phyloP scores from a whole-genome alignment of 192 early-diverging fungal species.

The Rhizophagus clarus region DNA sequence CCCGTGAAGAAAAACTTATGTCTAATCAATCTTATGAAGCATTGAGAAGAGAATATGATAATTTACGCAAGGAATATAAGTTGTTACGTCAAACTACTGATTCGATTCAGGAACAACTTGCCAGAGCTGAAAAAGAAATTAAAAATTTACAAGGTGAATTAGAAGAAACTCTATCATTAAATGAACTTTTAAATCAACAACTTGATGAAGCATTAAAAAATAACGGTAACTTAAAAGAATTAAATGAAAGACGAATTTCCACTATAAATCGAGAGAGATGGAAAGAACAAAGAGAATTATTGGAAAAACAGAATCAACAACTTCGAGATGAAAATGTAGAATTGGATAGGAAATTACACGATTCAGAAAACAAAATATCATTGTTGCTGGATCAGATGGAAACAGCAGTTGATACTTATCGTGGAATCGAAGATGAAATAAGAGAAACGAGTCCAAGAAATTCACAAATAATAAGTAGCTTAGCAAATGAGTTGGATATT shows the following conservation, averaged over 20 bases:
- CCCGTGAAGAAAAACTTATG: constrained; percentile 18
- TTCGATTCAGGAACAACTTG: constrained; percentile 1
- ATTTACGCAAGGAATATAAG: constrained; percentile 3
- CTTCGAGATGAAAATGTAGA: constrained; percentile 27
- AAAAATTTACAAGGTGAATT: background rate
- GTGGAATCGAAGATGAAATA: constrained; percentile 7
- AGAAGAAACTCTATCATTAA: constrained; percentile 6
- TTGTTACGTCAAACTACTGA: background rate
- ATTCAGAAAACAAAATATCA: constrained; percentile 12
- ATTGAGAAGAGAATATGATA: constrained; percentile 25
- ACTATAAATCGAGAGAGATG: background rate
- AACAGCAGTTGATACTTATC: constrained; percentile 10
- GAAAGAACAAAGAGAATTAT: background rate
- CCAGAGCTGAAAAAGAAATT: background rate
- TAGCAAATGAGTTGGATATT: constrained; percentile 19
- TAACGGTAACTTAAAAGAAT: background rate
- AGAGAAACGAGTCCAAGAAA: constrained; percentile 11
- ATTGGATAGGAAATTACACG: background rate
- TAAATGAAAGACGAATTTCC: background rate
- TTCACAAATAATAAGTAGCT: background rate
- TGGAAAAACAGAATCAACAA: constrained; percentile 18
- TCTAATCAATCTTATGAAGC: constrained; percentile 21
- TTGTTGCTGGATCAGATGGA: constrained; percentile 12
- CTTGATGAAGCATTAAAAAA: background rate
- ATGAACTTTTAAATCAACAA: constrained; percentile 13